Percentiles rank a stretch among this genome's conserved stretches.
These are phyloP conservation scores for Lactarius indigo DNA, from an alignment of 768 basidiomycete species.

Conservation along the genomic window DNA sequence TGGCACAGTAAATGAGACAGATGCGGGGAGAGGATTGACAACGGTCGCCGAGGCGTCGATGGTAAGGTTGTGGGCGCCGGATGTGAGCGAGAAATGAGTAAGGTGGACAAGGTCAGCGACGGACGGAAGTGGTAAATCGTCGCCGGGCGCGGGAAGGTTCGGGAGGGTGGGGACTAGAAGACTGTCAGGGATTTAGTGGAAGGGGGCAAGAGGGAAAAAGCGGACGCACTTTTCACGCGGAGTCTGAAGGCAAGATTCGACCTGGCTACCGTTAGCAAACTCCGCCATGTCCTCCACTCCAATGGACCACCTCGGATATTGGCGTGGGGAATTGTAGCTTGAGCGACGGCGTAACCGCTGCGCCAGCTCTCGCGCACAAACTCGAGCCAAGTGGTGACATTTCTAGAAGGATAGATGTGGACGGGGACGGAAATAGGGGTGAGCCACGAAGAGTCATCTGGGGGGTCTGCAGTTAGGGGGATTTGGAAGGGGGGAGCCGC, in stretches of 20 bases:
- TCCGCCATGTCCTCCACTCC: constrained; percentile 14
- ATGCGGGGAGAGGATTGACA: constrained; percentile 52
- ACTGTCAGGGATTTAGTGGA: constrained; percentile 20
- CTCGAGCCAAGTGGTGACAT: constrained; percentile 18
- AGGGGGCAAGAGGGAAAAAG: constrained; percentile 1
- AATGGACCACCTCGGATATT: constrained; percentile 9
- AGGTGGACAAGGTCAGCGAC: constrained; percentile 59
- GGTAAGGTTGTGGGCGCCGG: constrained; percentile 31
- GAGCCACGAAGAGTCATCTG: constrained; percentile 20
- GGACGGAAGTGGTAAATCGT: constrained; percentile 47
- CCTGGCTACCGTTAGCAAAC: not conserved
- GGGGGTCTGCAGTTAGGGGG: constrained; percentile 32
- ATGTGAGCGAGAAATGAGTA: constrained; percentile 48
- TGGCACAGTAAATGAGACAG: constrained; percentile 49
- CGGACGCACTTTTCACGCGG: constrained; percentile 49
- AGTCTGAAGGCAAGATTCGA: constrained; percentile 30
- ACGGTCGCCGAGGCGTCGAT: constrained; percentile 50
- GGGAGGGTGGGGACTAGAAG: constrained; percentile 58
- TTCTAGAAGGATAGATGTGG: constrained; percentile 15
- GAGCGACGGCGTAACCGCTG: constrained; percentile 7
- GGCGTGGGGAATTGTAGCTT: constrained; percentile 4
- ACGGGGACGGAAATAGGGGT: constrained; percentile 18
- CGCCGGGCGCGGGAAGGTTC: constrained; percentile 60
- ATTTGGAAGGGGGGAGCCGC: constrained; percentile 49
- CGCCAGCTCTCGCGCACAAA: constrained; percentile 23